Conservation (phyloP, 768 basidiomycete species). For the Auriscalpium vulgare region DNA sequence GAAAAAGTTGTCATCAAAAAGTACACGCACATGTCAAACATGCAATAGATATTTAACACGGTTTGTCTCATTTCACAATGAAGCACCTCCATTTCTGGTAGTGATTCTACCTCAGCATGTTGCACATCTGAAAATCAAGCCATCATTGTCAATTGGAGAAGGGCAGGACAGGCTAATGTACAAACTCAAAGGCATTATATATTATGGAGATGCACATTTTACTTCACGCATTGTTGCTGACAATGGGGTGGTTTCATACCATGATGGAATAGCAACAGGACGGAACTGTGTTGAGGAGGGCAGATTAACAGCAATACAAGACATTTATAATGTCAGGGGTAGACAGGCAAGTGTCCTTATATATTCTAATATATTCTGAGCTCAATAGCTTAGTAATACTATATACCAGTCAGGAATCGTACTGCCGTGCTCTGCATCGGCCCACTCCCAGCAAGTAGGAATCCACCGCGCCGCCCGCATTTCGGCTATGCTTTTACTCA, state of each 20-base stretch:
- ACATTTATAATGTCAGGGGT: neutral
- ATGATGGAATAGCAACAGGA: slow-evolving; percentile 17
- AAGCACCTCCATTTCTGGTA: neutral
- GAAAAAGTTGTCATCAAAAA: neutral
- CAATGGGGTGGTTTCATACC: slow-evolving; percentile 16
- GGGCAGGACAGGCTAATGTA: neutral
- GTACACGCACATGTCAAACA: neutral
- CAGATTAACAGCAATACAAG: neutral
- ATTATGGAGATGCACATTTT: slow-evolving; percentile 18
- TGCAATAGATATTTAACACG: neutral
- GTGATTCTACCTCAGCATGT: neutral
- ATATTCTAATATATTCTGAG: neutral
- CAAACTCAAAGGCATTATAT: slow-evolving; percentile 16
- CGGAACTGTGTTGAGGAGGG: neutral
- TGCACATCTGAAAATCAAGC: neutral
- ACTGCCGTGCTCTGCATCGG: neutral
- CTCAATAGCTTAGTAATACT: neutral
- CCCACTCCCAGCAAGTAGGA: neutral
- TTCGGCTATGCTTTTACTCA: too few species aligned
- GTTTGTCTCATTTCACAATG: neutral
- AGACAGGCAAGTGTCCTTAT: neutral
- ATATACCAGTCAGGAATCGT: neutral
- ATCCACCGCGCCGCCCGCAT: too few species aligned
- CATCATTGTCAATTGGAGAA: neutral
- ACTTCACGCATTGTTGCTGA: slow-evolving; percentile 13